Evolutionary conservation across 352 stramenopile species (phyloP), one percentile per base, ranked within the genome.

Genomic region (Hyaloperonospora brassicae): DNA sequence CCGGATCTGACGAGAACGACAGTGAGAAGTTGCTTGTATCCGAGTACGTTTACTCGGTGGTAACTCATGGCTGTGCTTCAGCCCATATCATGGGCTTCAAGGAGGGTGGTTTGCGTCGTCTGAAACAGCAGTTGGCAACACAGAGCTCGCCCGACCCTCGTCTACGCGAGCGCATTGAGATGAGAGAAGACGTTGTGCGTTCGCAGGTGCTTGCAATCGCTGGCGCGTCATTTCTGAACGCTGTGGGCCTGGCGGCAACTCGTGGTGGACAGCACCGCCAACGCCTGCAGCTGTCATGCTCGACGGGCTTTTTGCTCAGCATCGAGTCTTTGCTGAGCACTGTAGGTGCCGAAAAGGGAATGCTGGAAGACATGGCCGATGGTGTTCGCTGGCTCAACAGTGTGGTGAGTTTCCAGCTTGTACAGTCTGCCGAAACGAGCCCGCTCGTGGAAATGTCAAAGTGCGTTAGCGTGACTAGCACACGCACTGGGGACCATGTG

Each of bases 241-340:
- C 74, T 1, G 64, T 94, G 13, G 78, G 76, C 0, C 53, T 94
- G 10, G 79, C 84, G 10, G 66, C 72, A 2, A 83, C 76, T 54
- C 66, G 77, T 31, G 83, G 70, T 2, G 67, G 73, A 9, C 46
- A 68, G 25, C 78, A 89, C 48, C 69, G 68, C 50, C 80, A 87
- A 31, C 70, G 68, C 0, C 60, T 93, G 3, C 58, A 77, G 24
- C 50, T 90, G 17, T 78, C 89, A 14, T 89, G 74, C 35, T 75
- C 71, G 22, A 87, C 77, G 0, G 85, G 85, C 0, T 96, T 92
- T 43, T 63, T 97, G 21, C 68, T 98, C 40, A 96, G 84, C 53
- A 97, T 97, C 58, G 93, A 98, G 66, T 96, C 91, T 17, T 70
- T 98, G 12, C 55, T 98, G 31, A 96, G 82, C 62, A 96, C 95